These are phyloP conservation scores for Phaeosphaeria sp. DNA, from an alignment of 2,329 filamentous ascomycete species.

Conservation along the genomic window DNA sequence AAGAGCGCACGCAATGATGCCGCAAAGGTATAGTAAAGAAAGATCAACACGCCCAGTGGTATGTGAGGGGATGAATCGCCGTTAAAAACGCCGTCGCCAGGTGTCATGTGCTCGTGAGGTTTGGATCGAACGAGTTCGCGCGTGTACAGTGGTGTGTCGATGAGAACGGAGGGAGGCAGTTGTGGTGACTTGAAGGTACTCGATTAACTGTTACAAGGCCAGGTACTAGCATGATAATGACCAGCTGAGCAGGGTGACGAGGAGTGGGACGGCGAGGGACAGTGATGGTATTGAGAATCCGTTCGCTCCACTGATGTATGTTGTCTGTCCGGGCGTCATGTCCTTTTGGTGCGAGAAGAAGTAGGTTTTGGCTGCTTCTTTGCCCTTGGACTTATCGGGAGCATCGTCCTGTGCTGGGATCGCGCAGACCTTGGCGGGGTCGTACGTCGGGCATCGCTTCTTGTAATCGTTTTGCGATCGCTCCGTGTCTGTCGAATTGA, in stretches of 20 bases:
- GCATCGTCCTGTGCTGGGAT: slow-evolving; percentile 42
- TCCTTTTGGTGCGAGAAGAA: slow-evolving; percentile 41
- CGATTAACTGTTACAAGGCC: slow-evolving; percentile 11
- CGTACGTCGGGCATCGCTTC: slow-evolving; percentile 38
- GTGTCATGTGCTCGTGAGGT: slow-evolving; percentile 11
- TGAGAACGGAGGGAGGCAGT: background rate
- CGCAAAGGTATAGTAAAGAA: background rate
- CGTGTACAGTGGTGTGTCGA: slow-evolving; percentile 3
- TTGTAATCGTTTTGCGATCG: slow-evolving; percentile 38
- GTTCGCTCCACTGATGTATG: slow-evolving; percentile 28
- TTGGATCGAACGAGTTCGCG: slow-evolving; percentile 1
- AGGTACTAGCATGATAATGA: slow-evolving; percentile 26
- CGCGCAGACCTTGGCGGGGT: slow-evolving; percentile 38
- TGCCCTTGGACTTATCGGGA: slow-evolving; percentile 35
- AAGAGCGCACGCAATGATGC: background rate
- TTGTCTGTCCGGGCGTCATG: slow-evolving; percentile 40
- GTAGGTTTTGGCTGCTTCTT: slow-evolving; percentile 41
- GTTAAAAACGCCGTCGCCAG: slow-evolving; percentile 2
- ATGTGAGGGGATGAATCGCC: background rate
- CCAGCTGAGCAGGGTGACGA: slow-evolving; percentile 37
- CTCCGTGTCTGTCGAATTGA: slow-evolving; percentile 67
- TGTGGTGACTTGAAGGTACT: slow-evolving; percentile 7
- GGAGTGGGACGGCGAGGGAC: slow-evolving; percentile 29
- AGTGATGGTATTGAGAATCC: slow-evolving; percentile 21
- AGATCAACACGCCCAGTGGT: background rate